Evolutionary conservation across 2,329 filamentous ascomycete species (phyloP).

Genomic region (Ambrosiella beaveri): DNA sequence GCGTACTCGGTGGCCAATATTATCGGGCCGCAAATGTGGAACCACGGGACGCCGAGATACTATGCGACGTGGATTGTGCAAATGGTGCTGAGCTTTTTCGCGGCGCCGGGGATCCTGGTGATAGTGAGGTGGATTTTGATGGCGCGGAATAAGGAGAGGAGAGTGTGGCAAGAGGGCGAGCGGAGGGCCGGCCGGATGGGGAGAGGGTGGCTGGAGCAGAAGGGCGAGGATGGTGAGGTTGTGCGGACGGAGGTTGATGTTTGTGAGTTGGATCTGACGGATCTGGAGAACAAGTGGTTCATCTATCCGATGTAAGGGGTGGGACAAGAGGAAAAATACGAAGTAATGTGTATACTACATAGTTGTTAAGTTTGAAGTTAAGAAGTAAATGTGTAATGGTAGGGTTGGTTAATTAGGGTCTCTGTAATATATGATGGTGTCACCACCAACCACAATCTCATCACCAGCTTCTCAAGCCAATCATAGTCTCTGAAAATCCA

Average conservation of each 20-base stretch:
- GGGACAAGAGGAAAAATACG: neutral
- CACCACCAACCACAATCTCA: neutral
- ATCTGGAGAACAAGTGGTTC: conserved; percentile 7
- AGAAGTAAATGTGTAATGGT: neutral
- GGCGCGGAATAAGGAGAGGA: neutral
- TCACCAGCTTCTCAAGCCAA: neutral
- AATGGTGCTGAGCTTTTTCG: conserved; percentile 14
- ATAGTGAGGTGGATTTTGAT: neutral
- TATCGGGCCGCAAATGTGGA: conserved; percentile 23
- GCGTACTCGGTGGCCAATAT: conserved; percentile 22
- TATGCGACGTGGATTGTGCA: conserved; percentile 17
- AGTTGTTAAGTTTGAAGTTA: neutral
- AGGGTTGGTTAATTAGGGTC: neutral
- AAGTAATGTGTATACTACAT: neutral
- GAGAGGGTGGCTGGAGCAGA: neutral
- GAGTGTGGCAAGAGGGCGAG: neutral
- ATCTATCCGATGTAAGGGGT: conserved; percentile 3
- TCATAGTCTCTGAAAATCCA: too few species aligned
- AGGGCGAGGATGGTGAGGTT: neutral
- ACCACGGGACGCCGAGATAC: conserved; percentile 16
- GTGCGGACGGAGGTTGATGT: conserved; percentile 2
- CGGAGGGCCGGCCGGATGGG: neutral
- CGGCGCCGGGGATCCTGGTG: neutral
- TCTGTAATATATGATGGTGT: neutral
- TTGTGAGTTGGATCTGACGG: conserved; percentile 3